Evolutionary conservation across 441 rosid genomes (phyloP), one percentile per base, ranked within the genome.

Genomic region (Isatis lusitanica): DNA sequence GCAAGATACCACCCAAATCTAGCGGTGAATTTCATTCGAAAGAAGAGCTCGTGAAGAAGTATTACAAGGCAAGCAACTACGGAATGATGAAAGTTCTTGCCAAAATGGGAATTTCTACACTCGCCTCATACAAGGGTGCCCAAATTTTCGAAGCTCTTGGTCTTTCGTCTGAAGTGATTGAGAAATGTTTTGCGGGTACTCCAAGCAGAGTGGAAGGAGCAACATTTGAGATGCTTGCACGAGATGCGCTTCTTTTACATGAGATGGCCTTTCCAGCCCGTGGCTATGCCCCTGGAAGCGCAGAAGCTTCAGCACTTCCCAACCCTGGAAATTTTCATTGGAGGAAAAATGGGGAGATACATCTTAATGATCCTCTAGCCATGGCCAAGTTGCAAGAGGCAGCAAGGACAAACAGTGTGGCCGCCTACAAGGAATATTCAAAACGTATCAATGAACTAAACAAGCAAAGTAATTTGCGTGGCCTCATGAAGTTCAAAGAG

Each of bases 61-160:
- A 94, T 83, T 96, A 90, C 83, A 94, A 91, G 80, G 99, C 99
- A 57, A 96, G 99, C 83, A 92, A 83, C 83, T 96, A 94, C 74
- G 99, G 99, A 68, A 96, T 96, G 99, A 96, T 96, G 99, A 96
- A 96, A 84, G 99, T 96, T 74, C 98, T 96, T 56, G 99, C 99
- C 26, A 96, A 94, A 77, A 96, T 96, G 99, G 99, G 99, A 64
- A 96, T 96, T 64, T 96, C 99, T 17, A 96, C 99, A 46, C 73
- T 96, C 77, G 99, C 99, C 55, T 96, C 99, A 0, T 96, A 96
- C 81, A 96, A 96, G 85, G 99, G 99, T 53, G 98, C 99, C 81
- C 99, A 96, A 79, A 96, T 96, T 66, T 96, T 96, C 71, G 99
- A 96, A 87, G 98, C 98, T 44, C 85, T 96, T 56, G 99, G 99